Conservation (phyloP, 2,329 filamentous ascomycete species). For the Colletotrichum eleusines region DNA sequence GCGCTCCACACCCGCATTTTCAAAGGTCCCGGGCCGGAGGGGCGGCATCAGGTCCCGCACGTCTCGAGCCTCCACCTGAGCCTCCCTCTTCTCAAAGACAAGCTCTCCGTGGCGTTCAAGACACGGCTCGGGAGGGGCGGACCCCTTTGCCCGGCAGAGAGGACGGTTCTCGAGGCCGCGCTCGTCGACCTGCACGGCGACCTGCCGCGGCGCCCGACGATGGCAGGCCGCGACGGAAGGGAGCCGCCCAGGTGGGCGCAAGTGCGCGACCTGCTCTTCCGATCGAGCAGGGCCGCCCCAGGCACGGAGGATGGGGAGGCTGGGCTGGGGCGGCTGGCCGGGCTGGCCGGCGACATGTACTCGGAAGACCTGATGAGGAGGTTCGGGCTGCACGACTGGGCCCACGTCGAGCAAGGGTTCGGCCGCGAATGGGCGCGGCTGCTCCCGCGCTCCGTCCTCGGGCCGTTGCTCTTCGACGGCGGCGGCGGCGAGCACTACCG, state of each 20-base stretch:
- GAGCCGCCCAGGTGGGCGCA: background rate
- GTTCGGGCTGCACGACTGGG: slow-evolving; percentile 2
- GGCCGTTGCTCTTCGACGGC: background rate
- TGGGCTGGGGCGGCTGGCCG: background rate
- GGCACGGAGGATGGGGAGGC: background rate
- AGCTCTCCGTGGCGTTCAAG: background rate
- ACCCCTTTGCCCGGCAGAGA: background rate
- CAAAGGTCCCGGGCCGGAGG: background rate
- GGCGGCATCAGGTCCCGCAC: background rate
- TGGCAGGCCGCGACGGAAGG: background rate
- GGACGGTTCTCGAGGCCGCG: background rate
- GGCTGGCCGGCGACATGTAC: background rate
- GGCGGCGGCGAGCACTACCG: background rate
- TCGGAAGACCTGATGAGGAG: slow-evolving; percentile 2
- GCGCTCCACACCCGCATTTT: background rate
- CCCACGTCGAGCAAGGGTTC: slow-evolving; percentile 3
- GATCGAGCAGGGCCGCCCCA: background rate
- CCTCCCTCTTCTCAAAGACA: slow-evolving; percentile 13
- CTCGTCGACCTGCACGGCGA: background rate
- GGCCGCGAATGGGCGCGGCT: background rate
- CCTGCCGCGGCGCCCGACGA: background rate
- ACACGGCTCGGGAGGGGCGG: background rate
- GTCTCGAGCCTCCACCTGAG: slow-evolving; percentile 10
- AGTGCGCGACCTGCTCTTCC: background rate
- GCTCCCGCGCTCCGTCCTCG: background rate